Percentiles rank a stretch among this genome's conserved stretches.
Conservation (phyloP, 257 asterid species). For the Linderniella brevidens region DNA sequence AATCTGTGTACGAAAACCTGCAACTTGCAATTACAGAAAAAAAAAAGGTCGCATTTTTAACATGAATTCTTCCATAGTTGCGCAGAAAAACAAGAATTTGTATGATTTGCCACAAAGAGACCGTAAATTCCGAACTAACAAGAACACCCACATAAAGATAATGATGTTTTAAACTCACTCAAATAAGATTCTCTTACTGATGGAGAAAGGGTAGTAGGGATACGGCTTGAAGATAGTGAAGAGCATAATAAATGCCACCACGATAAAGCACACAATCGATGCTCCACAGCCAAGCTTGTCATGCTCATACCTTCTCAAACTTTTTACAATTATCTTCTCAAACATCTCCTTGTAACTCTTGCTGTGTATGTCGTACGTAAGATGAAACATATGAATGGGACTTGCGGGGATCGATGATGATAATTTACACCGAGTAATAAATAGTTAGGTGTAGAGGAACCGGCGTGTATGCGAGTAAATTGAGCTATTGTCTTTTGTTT, state of each 20-base stretch:
- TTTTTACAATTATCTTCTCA: constrained; percentile 19
- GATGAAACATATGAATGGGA: not conserved
- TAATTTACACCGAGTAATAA: no score
- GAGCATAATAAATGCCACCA: constrained; percentile 18
- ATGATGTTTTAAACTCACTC: not conserved
- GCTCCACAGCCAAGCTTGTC: constrained; percentile 24
- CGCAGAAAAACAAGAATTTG: constrained; percentile 11
- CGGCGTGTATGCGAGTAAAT: no score
- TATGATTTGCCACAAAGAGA: no score
- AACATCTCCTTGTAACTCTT: constrained; percentile 9
- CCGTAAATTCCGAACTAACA: not conserved
- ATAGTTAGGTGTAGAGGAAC: not conserved
- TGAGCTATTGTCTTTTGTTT: no score
- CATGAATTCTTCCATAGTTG: no score
- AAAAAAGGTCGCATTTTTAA: no score
- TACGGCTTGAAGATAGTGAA: constrained; percentile 16
- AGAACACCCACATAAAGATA: no score
- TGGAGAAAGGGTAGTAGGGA: constrained; percentile 11
- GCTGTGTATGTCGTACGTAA: no score
- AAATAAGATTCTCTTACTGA: not conserved
- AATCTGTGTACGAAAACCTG: not conserved
- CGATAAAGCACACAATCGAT: constrained; percentile 16
- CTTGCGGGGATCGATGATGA: no score
- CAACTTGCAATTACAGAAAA: no score
- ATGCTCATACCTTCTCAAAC: constrained; percentile 21